Percentiles rank a stretch among this genome's conserved stretches.
These are phyloP conservation scores for Anthostomella pinea DNA, from an alignment of 2,329 filamentous ascomycete genomes.

Conservation along the genomic window DNA sequence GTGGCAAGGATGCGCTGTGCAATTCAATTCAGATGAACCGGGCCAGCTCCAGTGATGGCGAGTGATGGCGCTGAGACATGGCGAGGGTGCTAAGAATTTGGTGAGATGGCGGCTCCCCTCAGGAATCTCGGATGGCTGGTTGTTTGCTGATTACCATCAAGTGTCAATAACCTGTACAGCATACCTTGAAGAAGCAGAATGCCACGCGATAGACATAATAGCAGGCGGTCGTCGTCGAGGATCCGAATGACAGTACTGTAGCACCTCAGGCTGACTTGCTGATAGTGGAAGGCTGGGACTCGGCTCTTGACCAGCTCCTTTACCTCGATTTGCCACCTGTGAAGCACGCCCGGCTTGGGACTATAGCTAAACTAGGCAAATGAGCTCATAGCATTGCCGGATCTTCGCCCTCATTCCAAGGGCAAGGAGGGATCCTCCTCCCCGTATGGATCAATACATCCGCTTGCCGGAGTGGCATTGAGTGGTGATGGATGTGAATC, in stretches of 20 bases:
- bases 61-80: slow-evolving; percentile 22
- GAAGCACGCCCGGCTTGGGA: too few relatives aligned
- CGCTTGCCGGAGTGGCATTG: slow-evolving; percentile 5
- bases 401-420: slow-evolving; percentile 20
- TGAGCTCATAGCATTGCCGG: slow-evolving; percentile 1
- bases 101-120: slow-evolving; percentile 9
- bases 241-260: too few relatives aligned
- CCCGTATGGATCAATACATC: slow-evolving; percentile 10
- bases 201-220: too few relatives aligned
- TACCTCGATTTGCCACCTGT: neutral
- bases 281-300: too few relatives aligned
- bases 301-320: neutral
- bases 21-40: slow-evolving; percentile 23
- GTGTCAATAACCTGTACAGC: too few relatives aligned
- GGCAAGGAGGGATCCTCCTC: slow-evolving; percentile 1
- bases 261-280: too few relatives aligned
- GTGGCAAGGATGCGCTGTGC: slow-evolving; percentile 16
- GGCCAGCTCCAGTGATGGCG: slow-evolving; percentile 2
- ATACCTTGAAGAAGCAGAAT: too few relatives aligned
- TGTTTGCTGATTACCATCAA: too few relatives aligned
- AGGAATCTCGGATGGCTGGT: slow-evolving; percentile 7
- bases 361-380: neutral
- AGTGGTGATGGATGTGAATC: slow-evolving; percentile 13
- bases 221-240: too few relatives aligned
- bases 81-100: slow-evolving; percentile 15